Evolutionary conservation across 2,329 filamentous ascomycete genomes (phyloP).

Genomic region (Berkeleyomyces rouxiae): DNA sequence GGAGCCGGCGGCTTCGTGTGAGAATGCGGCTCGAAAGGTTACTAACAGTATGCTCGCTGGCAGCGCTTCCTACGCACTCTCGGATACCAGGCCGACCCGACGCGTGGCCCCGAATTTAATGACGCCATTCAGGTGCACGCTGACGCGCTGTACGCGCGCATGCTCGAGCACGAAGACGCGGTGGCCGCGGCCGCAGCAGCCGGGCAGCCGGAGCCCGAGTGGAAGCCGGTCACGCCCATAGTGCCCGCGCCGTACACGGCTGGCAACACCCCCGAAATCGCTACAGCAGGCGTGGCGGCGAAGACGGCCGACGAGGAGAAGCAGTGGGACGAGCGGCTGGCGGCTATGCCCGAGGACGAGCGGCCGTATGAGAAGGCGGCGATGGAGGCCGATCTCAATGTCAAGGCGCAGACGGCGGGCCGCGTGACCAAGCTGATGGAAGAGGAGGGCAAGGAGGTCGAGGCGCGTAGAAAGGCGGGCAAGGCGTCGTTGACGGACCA

Average conservation of each 20-base stretch:
- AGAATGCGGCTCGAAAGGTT: too few species aligned
- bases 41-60: neutral
- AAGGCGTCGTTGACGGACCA: slow-evolving; percentile 29
- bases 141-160: slow-evolving; percentile 73
- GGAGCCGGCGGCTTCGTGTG: too few species aligned
- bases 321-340: slow-evolving; percentile 37
- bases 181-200: slow-evolving; percentile 53
- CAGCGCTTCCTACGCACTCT: slow-evolving; percentile 79
- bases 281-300: slow-evolving; percentile 14
- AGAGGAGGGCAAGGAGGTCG: slow-evolving; percentile 36
- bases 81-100: slow-evolving; percentile 59
- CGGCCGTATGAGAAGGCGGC: slow-evolving; percentile 46
- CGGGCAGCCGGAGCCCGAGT: slow-evolving; percentile 40
- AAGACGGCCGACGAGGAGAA: slow-evolving; percentile 27
- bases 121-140: slow-evolving; percentile 93
- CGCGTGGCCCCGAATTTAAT: slow-evolving; percentile 50
- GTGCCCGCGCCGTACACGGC: neutral
- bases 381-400: slow-evolving; percentile 43
- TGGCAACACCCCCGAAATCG: too few species aligned
- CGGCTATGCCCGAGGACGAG: slow-evolving; percentile 41
- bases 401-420: slow-evolving; percentile 41
- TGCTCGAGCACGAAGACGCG: slow-evolving; percentile 64
- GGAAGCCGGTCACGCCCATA: slow-evolving; percentile 37
- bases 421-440: slow-evolving; percentile 38
- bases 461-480: slow-evolving; percentile 40